Evolutionary conservation across 345 rosid genomes (phyloP), one percentile per base, ranked within the genome.

Genomic region (Gossypium thurberi): DNA sequence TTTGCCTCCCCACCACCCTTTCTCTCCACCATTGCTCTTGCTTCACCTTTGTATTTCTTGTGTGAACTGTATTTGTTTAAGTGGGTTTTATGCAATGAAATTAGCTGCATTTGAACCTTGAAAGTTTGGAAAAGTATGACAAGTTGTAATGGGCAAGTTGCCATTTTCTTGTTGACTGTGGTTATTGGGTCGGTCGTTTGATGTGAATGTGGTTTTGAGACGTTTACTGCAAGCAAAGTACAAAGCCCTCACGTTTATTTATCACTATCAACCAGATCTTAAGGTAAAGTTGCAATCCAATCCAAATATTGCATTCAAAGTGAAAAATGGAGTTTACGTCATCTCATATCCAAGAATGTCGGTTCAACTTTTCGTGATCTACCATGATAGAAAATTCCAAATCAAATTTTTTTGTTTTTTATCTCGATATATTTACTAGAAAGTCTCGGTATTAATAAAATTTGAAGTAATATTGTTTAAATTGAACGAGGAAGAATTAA

Each of bases 21-120:
- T 48, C 71, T 21, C 56, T 12, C 28, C 17, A 1, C 56, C 44
- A 50, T 51, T 28, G 59, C 72, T 58, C 26, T 26, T 68, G n/a
- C 44, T 69, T 69, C 72, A 50, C 59, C 58, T 69, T 26, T 69
- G 58, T 50, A 28, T 68, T 68, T 25, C 21, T 62, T 8, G 33
- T 26, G 46, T 47, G 70, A 44, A 65, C 3, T 66, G 13, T 46
- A 21, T 7, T 14, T 67, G 23, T 25, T 17, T 4, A 69, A 50
- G 72, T 26, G 57, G 58, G 72, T 17, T 69, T 26, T 28, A n/a
- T 17, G 59, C 12, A 28, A 68, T 26, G 21, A 26, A 56, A 56
- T 18, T 10, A 56, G 28, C 10, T 20, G 60, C 60, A 21, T 56
- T 21, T 3, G 26, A 56, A 56, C 28, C 26, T 56, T 33, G 23